Evolutionary conservation across 1,139 yeast species (phyloP).

Genomic region (Suhomyces terraborum): DNA sequence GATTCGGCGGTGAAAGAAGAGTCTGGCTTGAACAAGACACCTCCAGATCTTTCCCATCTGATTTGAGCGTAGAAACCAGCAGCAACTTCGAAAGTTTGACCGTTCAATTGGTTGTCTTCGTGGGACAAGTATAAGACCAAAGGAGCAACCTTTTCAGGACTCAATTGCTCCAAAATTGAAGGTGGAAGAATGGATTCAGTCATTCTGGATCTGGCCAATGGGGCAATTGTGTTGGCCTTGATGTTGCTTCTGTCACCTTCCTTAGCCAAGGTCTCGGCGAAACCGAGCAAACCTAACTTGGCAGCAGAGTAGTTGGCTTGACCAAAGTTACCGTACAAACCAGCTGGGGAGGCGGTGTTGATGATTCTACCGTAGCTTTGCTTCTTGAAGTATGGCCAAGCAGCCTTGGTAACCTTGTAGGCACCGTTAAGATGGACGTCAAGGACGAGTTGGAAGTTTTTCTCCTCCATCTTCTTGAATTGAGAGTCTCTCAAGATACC

Average conservation of each 20-base stretch:
- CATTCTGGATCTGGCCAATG: slow-evolving; percentile 95
- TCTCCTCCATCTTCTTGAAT: slow-evolving; percentile 79
- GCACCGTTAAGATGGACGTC: slow-evolving; percentile 92
- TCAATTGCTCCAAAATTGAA: slow-evolving; percentile 73
- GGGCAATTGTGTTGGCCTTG: slow-evolving; percentile 84
- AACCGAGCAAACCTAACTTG: slow-evolving; percentile 84
- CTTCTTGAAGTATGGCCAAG: slow-evolving; percentile 87
- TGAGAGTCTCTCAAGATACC: slow-evolving; percentile 83
- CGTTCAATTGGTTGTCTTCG: slow-evolving; percentile 59
- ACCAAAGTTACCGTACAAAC: slow-evolving; percentile 94
- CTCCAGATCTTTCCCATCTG: slow-evolving; percentile 93
- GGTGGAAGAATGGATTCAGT: slow-evolving; percentile 89
- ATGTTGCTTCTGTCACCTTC: slow-evolving; percentile 90
- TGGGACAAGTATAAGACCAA: slow-evolving; percentile 80
- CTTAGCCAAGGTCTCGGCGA: slow-evolving; percentile 91
- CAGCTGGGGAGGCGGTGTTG: slow-evolving; percentile 96
- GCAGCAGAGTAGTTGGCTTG: slow-evolving; percentile 97
- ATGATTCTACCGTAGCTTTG: slow-evolving; percentile 87
- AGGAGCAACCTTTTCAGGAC: slow-evolving; percentile 90
- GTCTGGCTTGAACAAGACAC: slow-evolving; percentile 82
- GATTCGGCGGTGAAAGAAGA: slow-evolving; percentile 81
- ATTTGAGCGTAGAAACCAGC: slow-evolving; percentile 93
- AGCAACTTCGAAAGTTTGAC: slow-evolving; percentile 87
- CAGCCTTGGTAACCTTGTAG: slow-evolving; percentile 80
- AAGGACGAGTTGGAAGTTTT: slow-evolving; percentile 76